Evolutionary conservation across 2,329 filamentous ascomycete genomes (phyloP).

Genomic region (Paramyrothecium roridum): DNA sequence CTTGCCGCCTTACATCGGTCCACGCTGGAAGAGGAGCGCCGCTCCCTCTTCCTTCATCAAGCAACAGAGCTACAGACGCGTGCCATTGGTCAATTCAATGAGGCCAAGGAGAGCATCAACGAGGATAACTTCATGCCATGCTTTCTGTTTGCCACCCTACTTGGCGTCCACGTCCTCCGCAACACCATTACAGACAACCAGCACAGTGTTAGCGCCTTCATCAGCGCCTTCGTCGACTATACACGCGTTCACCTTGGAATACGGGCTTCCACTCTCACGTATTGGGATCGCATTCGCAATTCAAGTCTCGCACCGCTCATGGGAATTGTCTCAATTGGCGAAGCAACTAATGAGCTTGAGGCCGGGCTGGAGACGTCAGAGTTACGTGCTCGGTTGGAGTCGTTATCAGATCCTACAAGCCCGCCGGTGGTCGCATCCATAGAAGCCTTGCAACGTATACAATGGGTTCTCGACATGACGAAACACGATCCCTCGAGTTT

Average conservation of each 20-base stretch:
- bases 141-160: constrained; percentile 24
- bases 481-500: too few relatives aligned
- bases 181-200: constrained; percentile 26
- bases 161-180: constrained; percentile 32
- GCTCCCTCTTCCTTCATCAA: constrained; percentile 6
- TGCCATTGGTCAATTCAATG: constrained; percentile 25
- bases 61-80: constrained; percentile 24
- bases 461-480: too few relatives aligned
- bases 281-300: constrained; percentile 5
- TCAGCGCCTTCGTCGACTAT: constrained; percentile 23
- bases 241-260: constrained; percentile 25
- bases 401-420: too few relatives aligned
- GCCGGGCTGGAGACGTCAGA: too few relatives aligned
- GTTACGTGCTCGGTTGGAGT: too few relatives aligned
- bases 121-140: constrained; percentile 20
- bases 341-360: too few relatives aligned
- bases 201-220: constrained; percentile 21
- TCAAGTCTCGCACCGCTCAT: neutral
- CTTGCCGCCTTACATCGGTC: too few relatives aligned
- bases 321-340: too few relatives aligned
- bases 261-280: constrained; percentile 12
- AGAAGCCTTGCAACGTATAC: too few relatives aligned
- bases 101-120: constrained; percentile 11
- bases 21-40: too few relatives aligned
- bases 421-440: too few relatives aligned